Evolutionary conservation across 108 stramenopile species (phyloP).

Genomic region (Fragilaria crotonensis): DNA sequence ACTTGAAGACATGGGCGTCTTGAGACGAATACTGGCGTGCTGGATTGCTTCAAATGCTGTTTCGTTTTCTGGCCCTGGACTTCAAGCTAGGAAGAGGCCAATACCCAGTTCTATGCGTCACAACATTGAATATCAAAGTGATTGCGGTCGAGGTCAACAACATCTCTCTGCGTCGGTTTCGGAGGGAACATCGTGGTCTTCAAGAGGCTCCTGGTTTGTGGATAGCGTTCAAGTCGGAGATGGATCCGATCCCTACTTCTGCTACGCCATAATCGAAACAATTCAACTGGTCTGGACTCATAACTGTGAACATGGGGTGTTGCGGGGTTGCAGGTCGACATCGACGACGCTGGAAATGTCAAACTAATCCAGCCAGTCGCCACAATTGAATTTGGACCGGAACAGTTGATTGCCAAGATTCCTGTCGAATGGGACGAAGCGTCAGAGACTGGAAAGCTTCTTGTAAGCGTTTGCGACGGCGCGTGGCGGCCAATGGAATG

Average conservation of each 20-base stretch:
- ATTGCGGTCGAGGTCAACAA: slow-evolving; percentile 54
- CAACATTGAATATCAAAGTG: no score
- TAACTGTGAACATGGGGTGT: slow-evolving; percentile 76
- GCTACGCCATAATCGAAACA: slow-evolving; percentile 34
- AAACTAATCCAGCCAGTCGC: slow-evolving; percentile 10
- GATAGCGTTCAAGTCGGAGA: slow-evolving; percentile 61
- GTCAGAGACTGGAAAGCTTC: no score
- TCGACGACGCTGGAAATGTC: slow-evolving; percentile 1
- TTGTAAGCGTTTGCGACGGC: no score
- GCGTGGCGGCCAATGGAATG: no score
- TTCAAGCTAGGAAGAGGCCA: no score
- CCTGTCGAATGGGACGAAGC: slow-evolving; percentile 19
- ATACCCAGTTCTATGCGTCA: no score
- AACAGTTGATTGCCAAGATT: slow-evolving; percentile 42
- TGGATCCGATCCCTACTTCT: slow-evolving; percentile 14
- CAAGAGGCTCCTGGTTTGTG: slow-evolving; percentile 57
- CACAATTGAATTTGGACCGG: slow-evolving; percentile 43
- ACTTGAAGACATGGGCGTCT: no score
- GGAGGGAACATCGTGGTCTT: slow-evolving; percentile 60
- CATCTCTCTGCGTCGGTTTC: slow-evolving; percentile 54
- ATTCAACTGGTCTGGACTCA: slow-evolving; percentile 77
- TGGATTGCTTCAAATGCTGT: no score
- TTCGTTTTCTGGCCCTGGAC: no score
- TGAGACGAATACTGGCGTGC: no score
- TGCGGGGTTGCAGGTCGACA: slow-evolving; percentile 35